These are phyloP conservation scores for Yueomyces sp. DNA, from an alignment of 805 yeast species.

Conservation along the genomic window DNA sequence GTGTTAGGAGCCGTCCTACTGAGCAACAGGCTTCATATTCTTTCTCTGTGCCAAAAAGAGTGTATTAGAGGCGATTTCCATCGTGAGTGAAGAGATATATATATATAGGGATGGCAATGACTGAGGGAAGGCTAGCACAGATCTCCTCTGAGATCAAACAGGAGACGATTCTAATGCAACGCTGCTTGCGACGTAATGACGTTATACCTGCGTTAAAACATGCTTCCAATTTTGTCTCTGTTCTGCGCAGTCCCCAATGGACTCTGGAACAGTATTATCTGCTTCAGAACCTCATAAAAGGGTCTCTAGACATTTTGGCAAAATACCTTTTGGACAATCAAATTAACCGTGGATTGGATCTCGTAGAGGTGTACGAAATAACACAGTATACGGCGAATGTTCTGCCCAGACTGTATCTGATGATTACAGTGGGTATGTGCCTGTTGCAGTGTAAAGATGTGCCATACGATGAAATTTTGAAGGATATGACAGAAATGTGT, in stretches of 20 bases:
- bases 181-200: slow-evolving; percentile 51
- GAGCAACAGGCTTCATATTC: too few species aligned
- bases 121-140: background rate
- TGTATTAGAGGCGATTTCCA: too few species aligned
- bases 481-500: slow-evolving; percentile 96
- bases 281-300: slow-evolving; percentile 70
- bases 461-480: slow-evolving; percentile 74
- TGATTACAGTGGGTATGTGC: slow-evolving; percentile 91
- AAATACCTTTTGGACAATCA: slow-evolving; percentile 54
- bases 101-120: background rate
- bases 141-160: slow-evolving; percentile 35
- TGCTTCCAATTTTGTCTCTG: slow-evolving; percentile 69
- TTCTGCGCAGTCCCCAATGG: slow-evolving; percentile 58
- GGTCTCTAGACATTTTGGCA: slow-evolving; percentile 54
- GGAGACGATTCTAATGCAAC: slow-evolving; percentile 66
- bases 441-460: slow-evolving; percentile 68
- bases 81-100: too few species aligned
- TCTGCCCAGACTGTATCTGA: slow-evolving; percentile 79
- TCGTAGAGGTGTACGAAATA: slow-evolving; percentile 84
- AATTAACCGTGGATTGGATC: slow-evolving; percentile 42
- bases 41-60: too few species aligned
- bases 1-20: too few species aligned
- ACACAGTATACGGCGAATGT: slow-evolving; percentile 94
- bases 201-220: slow-evolving; percentile 83
- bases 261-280: slow-evolving; percentile 92